Conservation (phyloP, 2,329 filamentous ascomycete species). For the Purpureocillium takamizusanense region DNA sequence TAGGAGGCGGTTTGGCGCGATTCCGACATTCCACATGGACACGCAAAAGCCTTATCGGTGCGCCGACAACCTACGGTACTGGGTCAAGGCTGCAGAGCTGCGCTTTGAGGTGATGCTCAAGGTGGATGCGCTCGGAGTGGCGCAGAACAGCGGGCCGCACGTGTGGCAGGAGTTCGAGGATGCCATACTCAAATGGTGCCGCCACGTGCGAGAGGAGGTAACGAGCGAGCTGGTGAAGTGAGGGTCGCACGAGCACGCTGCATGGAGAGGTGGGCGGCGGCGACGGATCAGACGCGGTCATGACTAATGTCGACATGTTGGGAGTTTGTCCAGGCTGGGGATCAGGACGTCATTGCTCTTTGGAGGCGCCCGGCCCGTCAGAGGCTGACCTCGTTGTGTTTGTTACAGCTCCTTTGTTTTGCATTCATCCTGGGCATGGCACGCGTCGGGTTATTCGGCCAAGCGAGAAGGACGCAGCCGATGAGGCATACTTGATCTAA, state of each 20-base stretch:
- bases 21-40: constrained; percentile 84
- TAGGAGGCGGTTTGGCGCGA: constrained; percentile 77
- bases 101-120: constrained; percentile 82
- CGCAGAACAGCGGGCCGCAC: constrained; percentile 60
- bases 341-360: no score
- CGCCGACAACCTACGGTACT: constrained; percentile 89
- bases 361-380: no score
- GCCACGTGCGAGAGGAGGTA: constrained; percentile 74
- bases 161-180: constrained; percentile 78
- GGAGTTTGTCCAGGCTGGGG: background rate
- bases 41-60: constrained; percentile 89
- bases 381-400: no score
- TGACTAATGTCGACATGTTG: constrained; percentile 6
- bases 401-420: constrained; percentile 5
- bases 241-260: constrained; percentile 1
- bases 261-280: no score
- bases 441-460: background rate
- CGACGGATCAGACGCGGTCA: background rate
- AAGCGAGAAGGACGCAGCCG: no score
- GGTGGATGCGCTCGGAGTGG: constrained; percentile 78
- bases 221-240: constrained; percentile 48
- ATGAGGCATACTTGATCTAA: constrained; percentile 11
- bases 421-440: constrained; percentile 1
- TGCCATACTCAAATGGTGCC: constrained; percentile 77
- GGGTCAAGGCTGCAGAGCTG: constrained; percentile 91